Base-by-base conservation (phyloP, 257 asterid species). In the Solanum tarapatanum region DNA sequence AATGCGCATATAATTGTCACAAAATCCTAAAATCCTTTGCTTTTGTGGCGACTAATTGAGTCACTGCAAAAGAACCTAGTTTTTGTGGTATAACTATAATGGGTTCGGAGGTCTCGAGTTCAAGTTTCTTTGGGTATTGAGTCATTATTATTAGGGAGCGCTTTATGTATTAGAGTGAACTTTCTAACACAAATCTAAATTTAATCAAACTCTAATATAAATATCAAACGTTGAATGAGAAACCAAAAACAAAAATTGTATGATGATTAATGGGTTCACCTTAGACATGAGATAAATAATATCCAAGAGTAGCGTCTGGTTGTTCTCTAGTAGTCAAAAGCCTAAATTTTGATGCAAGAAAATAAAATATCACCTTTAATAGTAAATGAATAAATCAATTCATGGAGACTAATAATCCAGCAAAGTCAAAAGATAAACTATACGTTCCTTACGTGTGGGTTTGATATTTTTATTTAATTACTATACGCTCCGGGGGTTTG, bases 111-210 rank as follows among this genome's bases (percentile, higher is more conserved):
- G 1, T 55, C 23, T 12, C 7, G 55, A 13, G 6, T 45, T 45
- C 3, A 55, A 55, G 11, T 55, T 1, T 55, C 10, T 7, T 55
- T 55, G 4, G 23, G 10, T 55, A 17, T 17, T 17, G n/a, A 0
- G 4, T 17, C 11, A 55, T 55, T 17, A 55, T 55, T 2, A 17
- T 55, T 55, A 17, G 64, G 4, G 0, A 55, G 4, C 2, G 0
- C 10, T 55, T 17, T 51, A 0, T 17, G 1, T 55, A 6, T 55
- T 17, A 17, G n/a, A 55, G 4, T 55, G n/a, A 0, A 17, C 10
- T 17, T 55, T 55, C 0, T 0, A 55, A 0, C 10, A 6, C 0
- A 17, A 55, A 17, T 2, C 0, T 55, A 55, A 55, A 55, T 55
- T 55, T 55, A 55, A 2, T 17, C n/a, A 55, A 0, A 55, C 10